Evolutionary conservation across 2,329 filamentous ascomycete species (phyloP), one percentile per base, ranked within the genome.

Genomic region (Penicillium hesseltinei): DNA sequence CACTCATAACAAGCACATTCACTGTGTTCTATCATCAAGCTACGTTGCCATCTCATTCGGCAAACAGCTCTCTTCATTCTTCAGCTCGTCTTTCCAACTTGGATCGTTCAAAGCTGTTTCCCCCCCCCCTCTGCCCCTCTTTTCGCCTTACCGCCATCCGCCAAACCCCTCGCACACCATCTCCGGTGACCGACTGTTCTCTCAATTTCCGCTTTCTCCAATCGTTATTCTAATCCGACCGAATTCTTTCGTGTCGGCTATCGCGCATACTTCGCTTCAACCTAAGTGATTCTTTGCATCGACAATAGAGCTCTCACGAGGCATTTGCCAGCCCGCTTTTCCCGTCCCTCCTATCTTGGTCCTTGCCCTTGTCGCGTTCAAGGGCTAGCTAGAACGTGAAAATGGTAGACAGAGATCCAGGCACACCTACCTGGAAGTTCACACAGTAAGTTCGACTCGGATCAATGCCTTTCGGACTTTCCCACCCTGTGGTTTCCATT

Each of bases 371-470:
- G 63, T 62, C 62, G 64, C 62, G 63, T 63, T 56, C 62, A 65
- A 71, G 69, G 70, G 69, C 70, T 67, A 71, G 66, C 65, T 71
- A 73, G 72, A 77, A 93, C 66, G 67, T 70, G 66, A 73, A 88
- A 82, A 97, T 97, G 92, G 92, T 94, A 83, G 92, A 97, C 86
- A 89, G 88, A 82, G 92, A 96, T 82, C 84, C 89, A 80, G 91
- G 87, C 84, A 88, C 91, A 81, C 92, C 92, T 75, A 97, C 92
- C 80, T 97, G 93, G 93, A 97, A 97, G 84, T 97, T 97, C 82
- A 97, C 93, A 78, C 93, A 97, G 92, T 96, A 90, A 79, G 91
- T 84, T 59, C 48, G 43, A 38, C 43, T 44, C 33, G 10, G 38
- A 13, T 35, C 4, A 7, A 7, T 39, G 47, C 54, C 57, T 59